Conservation (phyloP, 352 stramenopile species). For the Phytopythium chamaehyphon region DNA sequence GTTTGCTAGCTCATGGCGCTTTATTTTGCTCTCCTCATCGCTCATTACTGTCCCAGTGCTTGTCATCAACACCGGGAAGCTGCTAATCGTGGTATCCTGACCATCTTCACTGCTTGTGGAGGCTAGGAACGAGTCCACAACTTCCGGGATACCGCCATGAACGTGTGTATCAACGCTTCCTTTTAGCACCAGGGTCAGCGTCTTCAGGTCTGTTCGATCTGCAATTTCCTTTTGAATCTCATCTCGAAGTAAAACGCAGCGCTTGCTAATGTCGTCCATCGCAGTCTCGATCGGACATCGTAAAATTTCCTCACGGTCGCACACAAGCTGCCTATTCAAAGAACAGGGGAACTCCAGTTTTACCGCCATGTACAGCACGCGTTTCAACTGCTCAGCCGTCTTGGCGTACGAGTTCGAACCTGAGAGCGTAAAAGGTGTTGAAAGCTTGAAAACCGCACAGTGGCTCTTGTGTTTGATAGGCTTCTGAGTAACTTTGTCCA, state of each 20-base stretch:
- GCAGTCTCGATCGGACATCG: slow-evolving; percentile 68
- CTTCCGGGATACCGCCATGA: slow-evolving; percentile 66
- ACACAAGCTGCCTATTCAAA: slow-evolving; percentile 43
- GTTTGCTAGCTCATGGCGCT: slow-evolving; percentile 45
- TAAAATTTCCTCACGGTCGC: slow-evolving; percentile 31
- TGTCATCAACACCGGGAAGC: slow-evolving; percentile 21
- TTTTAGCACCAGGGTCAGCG: slow-evolving; percentile 73
- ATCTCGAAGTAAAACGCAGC: slow-evolving; percentile 41
- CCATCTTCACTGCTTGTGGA: neutral
- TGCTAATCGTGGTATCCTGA: no score
- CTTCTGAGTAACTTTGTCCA: slow-evolving; percentile 13
- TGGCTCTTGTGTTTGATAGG: neutral
- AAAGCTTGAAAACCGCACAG: slow-evolving; percentile 34
- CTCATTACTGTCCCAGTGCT: slow-evolving; percentile 30
- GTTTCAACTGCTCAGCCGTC: slow-evolving; percentile 69
- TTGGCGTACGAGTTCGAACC: slow-evolving; percentile 46
- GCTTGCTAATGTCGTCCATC: slow-evolving; percentile 76
- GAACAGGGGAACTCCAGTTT: slow-evolving; percentile 41
- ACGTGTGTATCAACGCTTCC: slow-evolving; percentile 79
- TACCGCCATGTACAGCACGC: slow-evolving; percentile 47
- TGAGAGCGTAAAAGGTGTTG: slow-evolving; percentile 45
- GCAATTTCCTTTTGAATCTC: slow-evolving; percentile 50
- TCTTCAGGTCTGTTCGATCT: slow-evolving; percentile 59
- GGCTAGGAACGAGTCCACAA: slow-evolving; percentile 63
- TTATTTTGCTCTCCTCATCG: slow-evolving; percentile 17